phyloP scores from a whole-genome alignment of 2,329 filamentous ascomycete species.

The Botrytis deweyae region DNA sequence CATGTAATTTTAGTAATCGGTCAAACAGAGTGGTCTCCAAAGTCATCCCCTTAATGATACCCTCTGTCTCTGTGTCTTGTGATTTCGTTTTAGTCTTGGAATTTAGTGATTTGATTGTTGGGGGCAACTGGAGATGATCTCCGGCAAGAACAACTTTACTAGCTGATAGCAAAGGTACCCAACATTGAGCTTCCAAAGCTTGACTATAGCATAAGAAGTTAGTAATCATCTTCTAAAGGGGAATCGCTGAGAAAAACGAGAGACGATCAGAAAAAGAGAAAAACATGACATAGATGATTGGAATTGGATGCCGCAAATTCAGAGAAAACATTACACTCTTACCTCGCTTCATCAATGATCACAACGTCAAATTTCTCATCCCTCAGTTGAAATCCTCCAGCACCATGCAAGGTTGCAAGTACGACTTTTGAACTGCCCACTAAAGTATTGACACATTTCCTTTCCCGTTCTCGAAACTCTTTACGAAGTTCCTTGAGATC shows the following conservation, averaged over 20 bases:
- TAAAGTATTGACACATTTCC: conserved; percentile 73
- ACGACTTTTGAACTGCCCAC: conserved; percentile 81
- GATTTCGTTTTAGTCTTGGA: conserved; percentile 44
- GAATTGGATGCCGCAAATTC: too few relatives aligned
- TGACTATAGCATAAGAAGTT: conserved; percentile 51
- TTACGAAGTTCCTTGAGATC: conserved; percentile 83
- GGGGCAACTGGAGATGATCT: conserved; percentile 90
- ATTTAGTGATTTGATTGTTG: conserved; percentile 83
- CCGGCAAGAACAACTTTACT: conserved; percentile 87
- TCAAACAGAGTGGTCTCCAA: conserved; percentile 94
- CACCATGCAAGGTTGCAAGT: conserved; percentile 87
- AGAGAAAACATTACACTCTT: not conserved
- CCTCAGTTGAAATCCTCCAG: conserved; percentile 79
- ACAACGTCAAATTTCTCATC: conserved; percentile 87
- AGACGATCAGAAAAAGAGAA: not conserved
- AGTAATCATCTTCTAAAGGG: not conserved
- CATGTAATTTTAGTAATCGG: conserved; percentile 78
- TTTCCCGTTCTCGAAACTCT: conserved; percentile 84
- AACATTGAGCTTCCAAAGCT: conserved; percentile 93
- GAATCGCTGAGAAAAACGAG: not conserved
- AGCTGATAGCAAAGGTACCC: conserved; percentile 82
- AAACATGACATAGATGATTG: not conserved
- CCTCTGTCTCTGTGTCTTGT: conserved; percentile 41
- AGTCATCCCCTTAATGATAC: conserved; percentile 53
- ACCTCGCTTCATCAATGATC: conserved; percentile 85